A percentile compares a stretch with the other conserved stretches of the same genome.
phyloP scores from a whole-genome alignment of 2,329 filamentous ascomycete genomes.

The Venturia aucupariae region DNA sequence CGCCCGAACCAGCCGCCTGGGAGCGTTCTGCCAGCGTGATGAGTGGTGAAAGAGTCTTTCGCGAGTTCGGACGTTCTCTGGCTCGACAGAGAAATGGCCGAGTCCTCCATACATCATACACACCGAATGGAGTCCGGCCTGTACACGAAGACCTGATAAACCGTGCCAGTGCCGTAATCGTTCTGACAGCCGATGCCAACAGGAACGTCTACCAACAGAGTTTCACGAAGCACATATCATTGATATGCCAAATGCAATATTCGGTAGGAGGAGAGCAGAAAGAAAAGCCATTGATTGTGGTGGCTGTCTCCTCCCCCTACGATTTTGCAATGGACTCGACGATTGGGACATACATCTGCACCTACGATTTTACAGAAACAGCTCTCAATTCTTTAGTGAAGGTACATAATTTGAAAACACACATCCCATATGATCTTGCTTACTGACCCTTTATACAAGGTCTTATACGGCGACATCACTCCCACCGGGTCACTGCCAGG shows the following conservation, averaged over 20 bases:
- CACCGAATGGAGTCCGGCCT: conserved; percentile 81
- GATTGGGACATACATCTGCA: conserved; percentile 89
- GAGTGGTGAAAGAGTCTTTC: conserved; percentile 88
- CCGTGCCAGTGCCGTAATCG: conserved; percentile 76
- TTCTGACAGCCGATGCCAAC: conserved; percentile 89
- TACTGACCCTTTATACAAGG: conserved; percentile 48
- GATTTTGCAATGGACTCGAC: conserved; percentile 90
- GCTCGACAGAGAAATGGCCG: conserved; percentile 78
- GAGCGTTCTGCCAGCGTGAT: conserved; percentile 58
- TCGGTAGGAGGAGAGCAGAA: conserved; percentile 60
- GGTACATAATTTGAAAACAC: conserved; percentile 37
- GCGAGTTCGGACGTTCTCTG: conserved; percentile 79
- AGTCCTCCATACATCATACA: conserved; percentile 89
- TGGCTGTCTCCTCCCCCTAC: conserved; percentile 90
- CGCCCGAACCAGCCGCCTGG: conserved; percentile 46
- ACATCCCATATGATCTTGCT: conserved; percentile 70
- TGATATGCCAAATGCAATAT: conserved; percentile 80
- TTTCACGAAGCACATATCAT: conserved; percentile 91
- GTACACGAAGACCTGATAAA: conserved; percentile 91
- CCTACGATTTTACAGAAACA: conserved; percentile 91
- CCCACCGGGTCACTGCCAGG: conserved; percentile 52
- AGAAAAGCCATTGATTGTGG: conserved; percentile 79
- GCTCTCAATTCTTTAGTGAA: conserved; percentile 57
- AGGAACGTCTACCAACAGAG: conserved; percentile 88
- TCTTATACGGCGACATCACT: conserved; percentile 66